Conservation (phyloP, 2,329 filamentous ascomycete genomes). For the Nemania sp. region DNA sequence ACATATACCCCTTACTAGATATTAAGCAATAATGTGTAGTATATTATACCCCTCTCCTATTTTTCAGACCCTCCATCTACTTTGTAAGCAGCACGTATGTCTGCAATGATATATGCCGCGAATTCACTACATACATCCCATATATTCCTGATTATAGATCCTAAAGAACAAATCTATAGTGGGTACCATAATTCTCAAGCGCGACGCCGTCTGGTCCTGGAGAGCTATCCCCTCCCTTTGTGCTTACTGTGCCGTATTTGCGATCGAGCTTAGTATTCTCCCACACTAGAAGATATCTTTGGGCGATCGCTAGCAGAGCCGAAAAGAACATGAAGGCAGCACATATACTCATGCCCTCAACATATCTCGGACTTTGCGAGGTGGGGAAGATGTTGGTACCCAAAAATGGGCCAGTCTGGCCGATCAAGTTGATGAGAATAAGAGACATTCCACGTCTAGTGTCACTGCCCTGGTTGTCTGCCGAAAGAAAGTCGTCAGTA, state of each 20-base stretch:
- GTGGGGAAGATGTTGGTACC: constrained; percentile 46
- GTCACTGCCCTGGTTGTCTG: constrained; percentile 49
- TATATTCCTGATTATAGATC: too few species aligned
- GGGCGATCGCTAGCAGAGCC: constrained; percentile 39
- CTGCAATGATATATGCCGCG: too few species aligned
- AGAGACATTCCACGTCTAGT: constrained; percentile 45
- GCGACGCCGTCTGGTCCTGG: constrained; percentile 30
- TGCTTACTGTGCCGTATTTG: constrained; percentile 37
- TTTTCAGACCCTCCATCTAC: too few species aligned
- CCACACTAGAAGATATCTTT: constrained; percentile 42
- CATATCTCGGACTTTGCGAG: constrained; percentile 38
- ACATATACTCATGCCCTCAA: constrained; percentile 47
- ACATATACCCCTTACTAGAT: too few species aligned
- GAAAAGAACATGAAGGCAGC: constrained; percentile 49
- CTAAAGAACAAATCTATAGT: constrained; percentile 45
- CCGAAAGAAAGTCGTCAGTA: constrained; percentile 19
- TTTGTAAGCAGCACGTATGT: too few species aligned
- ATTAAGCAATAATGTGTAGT: too few species aligned
- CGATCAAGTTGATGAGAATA: constrained; percentile 47
- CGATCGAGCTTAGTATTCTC: constrained; percentile 44
- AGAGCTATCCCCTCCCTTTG: constrained; percentile 15
- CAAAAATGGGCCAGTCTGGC: constrained; percentile 47
- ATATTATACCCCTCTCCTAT: too few species aligned
- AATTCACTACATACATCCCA: too few species aligned
- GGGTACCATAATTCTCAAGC: constrained; percentile 43